These are phyloP conservation scores for Paraphaeosphaeria minitans DNA, from an alignment of 2,329 filamentous ascomycete genomes.

Conservation along the genomic window DNA sequence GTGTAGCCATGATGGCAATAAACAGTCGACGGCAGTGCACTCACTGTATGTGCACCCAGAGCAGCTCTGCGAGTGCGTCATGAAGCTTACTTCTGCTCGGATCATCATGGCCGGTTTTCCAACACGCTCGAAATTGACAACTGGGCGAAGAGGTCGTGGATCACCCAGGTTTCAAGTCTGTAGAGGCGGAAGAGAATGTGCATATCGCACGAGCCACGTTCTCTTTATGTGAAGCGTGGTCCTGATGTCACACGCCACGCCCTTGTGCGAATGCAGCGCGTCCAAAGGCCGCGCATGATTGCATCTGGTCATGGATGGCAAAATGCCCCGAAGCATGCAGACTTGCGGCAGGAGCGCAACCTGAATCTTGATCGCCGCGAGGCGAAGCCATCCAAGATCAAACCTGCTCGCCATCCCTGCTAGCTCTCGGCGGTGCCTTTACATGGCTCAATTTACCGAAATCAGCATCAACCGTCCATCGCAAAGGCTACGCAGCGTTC, in stretches of 20 bases:
- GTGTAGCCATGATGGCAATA: background rate
- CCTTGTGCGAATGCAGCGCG: background rate
- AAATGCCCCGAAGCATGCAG: conserved; percentile 8
- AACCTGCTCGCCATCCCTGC: conserved; percentile 33
- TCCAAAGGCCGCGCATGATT: background rate
- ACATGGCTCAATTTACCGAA: conserved; percentile 26
- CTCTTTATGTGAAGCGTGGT: conserved; percentile 1
- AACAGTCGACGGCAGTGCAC: background rate
- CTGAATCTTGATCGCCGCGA: conserved; percentile 27
- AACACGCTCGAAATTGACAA: conserved; percentile 7
- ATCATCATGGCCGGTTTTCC: background rate
- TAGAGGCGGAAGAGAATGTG: background rate
- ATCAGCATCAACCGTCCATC: conserved; percentile 23
- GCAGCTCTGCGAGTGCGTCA: background rate
- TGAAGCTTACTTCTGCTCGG: background rate
- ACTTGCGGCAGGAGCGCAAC: background rate
- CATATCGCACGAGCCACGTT: conserved; percentile 19
- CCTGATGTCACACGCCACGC: background rate
- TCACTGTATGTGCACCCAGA: background rate
- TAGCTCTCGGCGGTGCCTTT: conserved; percentile 29
- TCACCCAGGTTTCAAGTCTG: conserved; percentile 1
- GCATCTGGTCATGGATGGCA: background rate
- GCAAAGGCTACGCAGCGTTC: background rate
- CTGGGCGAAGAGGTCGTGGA: background rate
- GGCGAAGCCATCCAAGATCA: conserved; percentile 24